phyloP scores from a whole-genome alignment of 495 filamentous ascomycete genomes.

The Penicillium simplicissimum region DNA sequence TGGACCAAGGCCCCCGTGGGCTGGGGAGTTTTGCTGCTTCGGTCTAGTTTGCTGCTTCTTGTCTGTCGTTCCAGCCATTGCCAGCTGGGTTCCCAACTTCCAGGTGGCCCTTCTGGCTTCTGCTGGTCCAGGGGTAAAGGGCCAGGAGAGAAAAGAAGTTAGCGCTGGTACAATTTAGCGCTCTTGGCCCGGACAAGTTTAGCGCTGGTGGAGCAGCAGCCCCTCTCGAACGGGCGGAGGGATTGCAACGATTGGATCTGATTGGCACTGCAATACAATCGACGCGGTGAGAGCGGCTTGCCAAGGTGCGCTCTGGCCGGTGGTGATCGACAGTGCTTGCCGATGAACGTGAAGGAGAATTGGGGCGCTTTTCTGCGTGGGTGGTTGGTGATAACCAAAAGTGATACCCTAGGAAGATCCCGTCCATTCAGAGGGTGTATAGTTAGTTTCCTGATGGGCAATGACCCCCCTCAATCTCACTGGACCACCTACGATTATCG shows the following conservation, averaged over 20 bases:
- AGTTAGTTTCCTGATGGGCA: too few species aligned
- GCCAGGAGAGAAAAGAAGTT: not conserved
- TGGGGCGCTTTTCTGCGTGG: not conserved
- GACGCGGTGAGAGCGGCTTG: slow-evolving; percentile 16
- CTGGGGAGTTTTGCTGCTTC: not conserved
- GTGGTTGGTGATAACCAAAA: not conserved
- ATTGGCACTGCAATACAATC: slow-evolving; percentile 25
- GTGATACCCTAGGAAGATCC: not conserved
- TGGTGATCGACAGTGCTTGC: slow-evolving; percentile 24
- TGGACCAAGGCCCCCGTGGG: slow-evolving; percentile 21
- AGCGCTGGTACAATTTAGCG: slow-evolving; percentile 8
- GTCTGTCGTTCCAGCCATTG: too few species aligned
- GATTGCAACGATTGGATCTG: slow-evolving; percentile 6
- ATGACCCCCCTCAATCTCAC: too few species aligned
- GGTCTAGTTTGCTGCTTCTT: not conserved
- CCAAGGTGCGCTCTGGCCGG: slow-evolving; percentile 23
- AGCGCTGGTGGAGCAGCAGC: slow-evolving; percentile 19
- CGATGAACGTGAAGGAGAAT: slow-evolving; percentile 12
- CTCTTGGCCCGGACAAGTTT: slow-evolving; percentile 11
- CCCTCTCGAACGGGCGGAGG: slow-evolving; percentile 7
- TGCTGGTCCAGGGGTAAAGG: slow-evolving; percentile 4
- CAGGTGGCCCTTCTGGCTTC: slow-evolving; percentile 3
- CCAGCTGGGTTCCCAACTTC: not conserved
- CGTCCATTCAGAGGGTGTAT: not conserved
- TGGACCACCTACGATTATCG: too few species aligned